Conservation (phyloP, 2,329 filamentous ascomycete genomes). For the Aureobasidium lini region DNA sequence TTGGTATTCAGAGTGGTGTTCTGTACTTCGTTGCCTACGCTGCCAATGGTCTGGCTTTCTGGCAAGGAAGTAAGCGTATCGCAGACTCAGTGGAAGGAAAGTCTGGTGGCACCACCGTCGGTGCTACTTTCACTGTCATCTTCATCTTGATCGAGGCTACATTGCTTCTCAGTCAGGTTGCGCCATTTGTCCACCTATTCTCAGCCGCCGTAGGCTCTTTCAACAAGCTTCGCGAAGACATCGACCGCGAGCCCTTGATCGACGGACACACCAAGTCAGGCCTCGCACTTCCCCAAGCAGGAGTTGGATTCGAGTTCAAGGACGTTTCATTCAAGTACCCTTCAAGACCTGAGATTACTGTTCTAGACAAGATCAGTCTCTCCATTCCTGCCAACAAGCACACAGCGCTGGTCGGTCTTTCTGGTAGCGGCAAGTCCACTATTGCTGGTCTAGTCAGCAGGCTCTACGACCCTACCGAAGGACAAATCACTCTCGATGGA, state of each 20-base stretch:
- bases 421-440: slow-evolving; percentile 37
- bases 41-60: slow-evolving; percentile 60
- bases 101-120: slow-evolving; percentile 29
- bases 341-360: slow-evolving; percentile 32
- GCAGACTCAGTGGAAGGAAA: slow-evolving; percentile 34
- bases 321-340: slow-evolving; percentile 37
- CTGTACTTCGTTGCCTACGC: slow-evolving; percentile 63
- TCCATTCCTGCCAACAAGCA: slow-evolving; percentile 30
- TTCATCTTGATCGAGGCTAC: slow-evolving; percentile 48
- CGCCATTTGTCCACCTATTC: slow-evolving; percentile 44
- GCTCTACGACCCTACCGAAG: slow-evolving; percentile 32
- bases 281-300: slow-evolving; percentile 19
- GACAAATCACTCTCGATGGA: slow-evolving; percentile 31
- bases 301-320: slow-evolving; percentile 27
- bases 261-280: slow-evolving; percentile 30
- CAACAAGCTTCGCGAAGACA: slow-evolving; percentile 50
- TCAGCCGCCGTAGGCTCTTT: slow-evolving; percentile 47
- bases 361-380: slow-evolving; percentile 32
- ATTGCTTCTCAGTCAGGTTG: slow-evolving; percentile 39
- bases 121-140: slow-evolving; percentile 48
- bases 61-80: slow-evolving; percentile 55
- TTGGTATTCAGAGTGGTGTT: slow-evolving; percentile 52
- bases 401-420: slow-evolving; percentile 38
- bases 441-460: slow-evolving; percentile 30
- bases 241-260: slow-evolving; percentile 40